A percentile compares a stretch with the other conserved stretches of the same genome.
phyloP scores from a whole-genome alignment of 768 basidiomycete genomes.

The Asterophora parasitica region DNA sequence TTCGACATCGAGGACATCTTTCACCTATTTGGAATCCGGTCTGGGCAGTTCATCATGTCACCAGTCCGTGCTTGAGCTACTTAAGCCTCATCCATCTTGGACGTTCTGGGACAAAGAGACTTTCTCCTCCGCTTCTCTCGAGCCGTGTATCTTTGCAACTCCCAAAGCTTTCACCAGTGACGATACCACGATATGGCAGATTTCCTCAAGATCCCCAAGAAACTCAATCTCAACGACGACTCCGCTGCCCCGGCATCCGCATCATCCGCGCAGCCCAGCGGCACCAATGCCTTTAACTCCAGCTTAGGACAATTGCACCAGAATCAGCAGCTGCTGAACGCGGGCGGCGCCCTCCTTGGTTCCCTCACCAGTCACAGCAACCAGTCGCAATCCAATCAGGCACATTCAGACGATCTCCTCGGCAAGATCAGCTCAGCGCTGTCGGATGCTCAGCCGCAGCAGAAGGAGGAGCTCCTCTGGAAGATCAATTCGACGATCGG shows the following conservation, averaged over 20 bases:
- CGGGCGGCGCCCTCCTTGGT: not conserved
- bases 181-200: slow-evolving; percentile 5
- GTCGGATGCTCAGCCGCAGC: too few relatives aligned
- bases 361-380: slow-evolving; percentile 1
- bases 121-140: too few relatives aligned
- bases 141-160: too few relatives aligned
- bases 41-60: too few relatives aligned
- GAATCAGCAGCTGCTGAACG: slow-evolving; percentile 2
- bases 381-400: not conserved
- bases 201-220: slow-evolving; percentile 17
- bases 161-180: too few relatives aligned
- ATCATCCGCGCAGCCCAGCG: not conserved
- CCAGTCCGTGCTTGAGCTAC: too few relatives aligned
- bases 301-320: not conserved
- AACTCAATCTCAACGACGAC: slow-evolving; percentile 9
- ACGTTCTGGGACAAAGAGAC: too few relatives aligned
- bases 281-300: too few relatives aligned
- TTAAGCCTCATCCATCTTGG: too few relatives aligned
- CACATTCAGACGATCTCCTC: slow-evolving; percentile 2
- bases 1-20: slow-evolving; percentile 7
- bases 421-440: slow-evolving; percentile 8
- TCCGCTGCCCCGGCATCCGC: not conserved
- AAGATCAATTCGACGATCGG: slow-evolving; percentile 11
- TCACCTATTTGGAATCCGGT: not conserved
- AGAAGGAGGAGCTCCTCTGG: not conserved